Base-by-base conservation (phyloP, 1,284 basidiomycete genomes). In the Heterobasidion occidentale region DNA sequence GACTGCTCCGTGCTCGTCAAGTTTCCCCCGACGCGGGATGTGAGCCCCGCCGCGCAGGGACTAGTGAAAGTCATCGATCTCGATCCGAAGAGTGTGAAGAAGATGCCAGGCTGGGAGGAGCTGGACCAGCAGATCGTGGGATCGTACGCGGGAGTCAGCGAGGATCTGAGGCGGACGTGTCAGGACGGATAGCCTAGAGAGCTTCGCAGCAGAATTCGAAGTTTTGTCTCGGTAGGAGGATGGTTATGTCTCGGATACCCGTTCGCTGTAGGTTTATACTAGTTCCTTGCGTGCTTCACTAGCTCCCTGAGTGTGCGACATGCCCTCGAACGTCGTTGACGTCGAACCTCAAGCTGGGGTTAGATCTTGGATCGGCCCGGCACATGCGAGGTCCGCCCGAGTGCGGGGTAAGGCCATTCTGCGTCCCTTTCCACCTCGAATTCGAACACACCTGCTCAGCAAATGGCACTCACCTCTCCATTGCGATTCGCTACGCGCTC, bases 1-100 rank as follows among this genome's bases (percentile, higher is more conserved):
- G 95, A 98, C 69, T 98, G 94, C 70, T 96, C 93, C 2, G 69
- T 98, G 56, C 90, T 98, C 60, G 65, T 94, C 45, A 80, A 76
- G 56, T 64, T 84, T 33, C 54, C 53, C n/a, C 56, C 62, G 19
- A 19, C 46, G 19, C 17, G 11, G 15, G 27, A 17, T 17, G 17
- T 4, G 2, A 4, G 6, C 17, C 42, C 42, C 12, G 14, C 42
- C 17, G 14, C 17, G 17, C 42, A 45, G 19, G n/a, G 5, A 17
- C 71, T 71, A 17, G 77, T 90, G 45, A 85, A 82, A 36, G 72
- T 93, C 36, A 92, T 98, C 62, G 94, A 98, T 69, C 75, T 96
- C 49, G 95, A 96, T 71, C 75, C 86, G 53, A 98, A 98, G 71
- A 77, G 81, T 48, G 74, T 90, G 63, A 68, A 72, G 36, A 80